Conservation (phyloP, 1,284 basidiomycete species). For the Ganoderma leucocontextum region DNA sequence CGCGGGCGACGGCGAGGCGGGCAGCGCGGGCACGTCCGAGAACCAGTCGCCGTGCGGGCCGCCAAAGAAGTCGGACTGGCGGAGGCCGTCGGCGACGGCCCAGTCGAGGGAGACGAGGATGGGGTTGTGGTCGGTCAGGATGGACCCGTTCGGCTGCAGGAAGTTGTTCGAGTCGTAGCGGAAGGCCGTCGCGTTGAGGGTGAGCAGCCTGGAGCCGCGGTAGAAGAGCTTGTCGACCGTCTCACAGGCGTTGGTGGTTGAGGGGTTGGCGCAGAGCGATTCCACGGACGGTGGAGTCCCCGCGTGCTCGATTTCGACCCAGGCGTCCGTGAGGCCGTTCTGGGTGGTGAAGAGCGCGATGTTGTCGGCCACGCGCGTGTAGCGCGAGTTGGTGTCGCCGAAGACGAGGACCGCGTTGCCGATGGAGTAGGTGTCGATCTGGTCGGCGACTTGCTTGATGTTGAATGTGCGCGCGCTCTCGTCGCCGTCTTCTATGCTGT, state of each 20-base stretch:
- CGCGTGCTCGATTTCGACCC: conserved; percentile 18
- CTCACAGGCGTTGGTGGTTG: conserved; percentile 21
- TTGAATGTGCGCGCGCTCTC: conserved; percentile 21
- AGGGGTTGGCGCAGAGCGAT: conserved; percentile 13
- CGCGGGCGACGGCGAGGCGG: conserved; percentile 9
- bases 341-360: conserved; percentile 16
- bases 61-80: conserved; percentile 23
- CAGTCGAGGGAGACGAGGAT: conserved; percentile 19
- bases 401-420: conserved; percentile 26
- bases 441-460: conserved; percentile 19
- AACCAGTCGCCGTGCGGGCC: conserved; percentile 25
- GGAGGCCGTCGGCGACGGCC: conserved; percentile 11
- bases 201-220: conserved; percentile 19
- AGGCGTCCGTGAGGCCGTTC: conserved; percentile 25
- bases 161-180: conserved; percentile 16
- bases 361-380: conserved; percentile 24
- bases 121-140: conserved; percentile 27
- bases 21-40: conserved; percentile 22
- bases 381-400: conserved; percentile 28
- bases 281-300: conserved; percentile 15
- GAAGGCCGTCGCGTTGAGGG: conserved; percentile 14
- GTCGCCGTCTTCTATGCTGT: conserved; percentile 20
- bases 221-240: conserved; percentile 27
- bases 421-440: conserved; percentile 15
- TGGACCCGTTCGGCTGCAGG: conserved; percentile 16